A percentile compares a stretch with the other conserved stretches of the same genome.
Evolutionary conservation across 2,329 filamentous ascomycete genomes (phyloP).

Genomic region (Aureobasidium sp.): DNA sequence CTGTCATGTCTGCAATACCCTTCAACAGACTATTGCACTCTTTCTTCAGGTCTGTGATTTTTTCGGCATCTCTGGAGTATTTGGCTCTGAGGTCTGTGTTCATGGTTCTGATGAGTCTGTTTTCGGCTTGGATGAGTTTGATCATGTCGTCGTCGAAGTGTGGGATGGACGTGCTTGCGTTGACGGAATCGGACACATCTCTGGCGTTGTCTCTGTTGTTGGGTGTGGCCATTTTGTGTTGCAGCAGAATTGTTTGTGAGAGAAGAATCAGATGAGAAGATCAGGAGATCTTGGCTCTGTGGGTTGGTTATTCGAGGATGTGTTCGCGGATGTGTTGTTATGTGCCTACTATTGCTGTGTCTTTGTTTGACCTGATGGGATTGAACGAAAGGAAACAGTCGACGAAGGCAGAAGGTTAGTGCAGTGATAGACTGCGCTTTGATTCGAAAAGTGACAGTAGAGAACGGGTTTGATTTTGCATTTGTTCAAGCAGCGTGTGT

Average conservation of each 20-base stretch:
- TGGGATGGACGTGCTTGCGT: neutral
- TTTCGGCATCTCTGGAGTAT: neutral
- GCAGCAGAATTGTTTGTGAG: neutral
- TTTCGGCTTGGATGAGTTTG: neutral
- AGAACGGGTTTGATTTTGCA: neutral
- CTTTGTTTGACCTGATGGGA: neutral
- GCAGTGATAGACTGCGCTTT: neutral
- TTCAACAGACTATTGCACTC: no score
- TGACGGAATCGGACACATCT: neutral
- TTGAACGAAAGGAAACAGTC: neutral
- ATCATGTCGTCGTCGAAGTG: neutral
- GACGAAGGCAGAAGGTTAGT: neutral
- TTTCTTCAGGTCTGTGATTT: neutral
- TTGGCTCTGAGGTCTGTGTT: neutral
- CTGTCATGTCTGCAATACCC: no score
- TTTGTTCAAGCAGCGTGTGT: neutral
- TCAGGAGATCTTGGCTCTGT: no score
- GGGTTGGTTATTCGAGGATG: no score
- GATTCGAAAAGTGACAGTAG: neutral
- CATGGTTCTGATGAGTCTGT: neutral
- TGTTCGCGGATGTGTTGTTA: no score
- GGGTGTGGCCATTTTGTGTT: neutral
- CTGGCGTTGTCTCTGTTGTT: neutral
- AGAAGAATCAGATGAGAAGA: no score
- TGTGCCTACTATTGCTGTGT: neutral